Conservation (phyloP, 1,284 basidiomycete genomes). For the Caloboletus inedulis region DNA sequence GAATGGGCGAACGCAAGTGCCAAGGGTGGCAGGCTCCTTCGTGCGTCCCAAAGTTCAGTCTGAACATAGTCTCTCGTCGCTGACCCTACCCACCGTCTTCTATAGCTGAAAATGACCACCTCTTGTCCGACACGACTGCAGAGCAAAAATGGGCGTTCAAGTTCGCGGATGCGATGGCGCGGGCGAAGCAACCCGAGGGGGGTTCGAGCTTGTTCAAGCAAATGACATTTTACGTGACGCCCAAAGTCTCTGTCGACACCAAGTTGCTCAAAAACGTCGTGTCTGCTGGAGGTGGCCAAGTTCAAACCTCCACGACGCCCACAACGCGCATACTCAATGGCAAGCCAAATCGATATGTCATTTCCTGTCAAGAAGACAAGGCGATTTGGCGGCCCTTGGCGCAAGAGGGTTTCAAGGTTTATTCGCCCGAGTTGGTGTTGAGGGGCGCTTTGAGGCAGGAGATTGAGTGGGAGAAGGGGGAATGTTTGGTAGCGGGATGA, state of each 20-base stretch:
- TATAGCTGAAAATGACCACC: slow-evolving; percentile 61
- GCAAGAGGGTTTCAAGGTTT: slow-evolving; percentile 53
- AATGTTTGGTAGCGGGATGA: slow-evolving; percentile 22
- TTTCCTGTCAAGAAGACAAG: slow-evolving; percentile 61
- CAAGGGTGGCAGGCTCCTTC: slow-evolving; percentile 52
- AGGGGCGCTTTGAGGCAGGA: slow-evolving; percentile 61
- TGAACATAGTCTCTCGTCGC: neutral
- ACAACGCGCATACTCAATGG: slow-evolving; percentile 53
- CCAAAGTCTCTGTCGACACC: slow-evolving; percentile 50
- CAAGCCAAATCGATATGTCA: slow-evolving; percentile 49
- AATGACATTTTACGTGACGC: slow-evolving; percentile 71
- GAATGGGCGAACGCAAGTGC: slow-evolving; percentile 67
- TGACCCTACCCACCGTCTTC: neutral
- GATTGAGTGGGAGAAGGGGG: slow-evolving; percentile 55
- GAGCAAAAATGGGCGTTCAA: slow-evolving; percentile 67
- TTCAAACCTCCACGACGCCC: slow-evolving; percentile 48
- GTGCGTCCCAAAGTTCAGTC: slow-evolving; percentile 43
- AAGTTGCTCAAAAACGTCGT: slow-evolving; percentile 66
- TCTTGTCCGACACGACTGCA: slow-evolving; percentile 54
- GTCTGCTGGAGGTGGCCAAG: slow-evolving; percentile 64
- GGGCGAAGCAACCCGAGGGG: slow-evolving; percentile 46
- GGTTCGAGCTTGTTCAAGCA: slow-evolving; percentile 56
- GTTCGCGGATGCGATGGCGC: slow-evolving; percentile 53
- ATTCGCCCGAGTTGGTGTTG: slow-evolving; percentile 64
- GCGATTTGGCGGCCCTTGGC: slow-evolving; percentile 59